Conservation (phyloP, 2,329 filamentous ascomycete species). For the Penicillium verrucosum region DNA sequence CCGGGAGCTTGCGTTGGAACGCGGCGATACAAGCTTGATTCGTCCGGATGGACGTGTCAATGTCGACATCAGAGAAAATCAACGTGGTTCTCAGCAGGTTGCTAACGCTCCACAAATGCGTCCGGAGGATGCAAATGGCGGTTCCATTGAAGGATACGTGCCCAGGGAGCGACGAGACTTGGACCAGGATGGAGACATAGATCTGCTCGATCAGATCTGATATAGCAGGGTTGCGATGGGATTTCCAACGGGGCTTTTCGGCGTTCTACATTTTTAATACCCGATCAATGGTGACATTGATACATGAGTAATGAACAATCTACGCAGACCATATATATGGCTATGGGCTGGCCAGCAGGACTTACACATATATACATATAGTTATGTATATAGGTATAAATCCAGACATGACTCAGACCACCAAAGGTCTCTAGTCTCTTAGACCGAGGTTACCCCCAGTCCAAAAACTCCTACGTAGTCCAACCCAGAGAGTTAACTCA, state of each 20-base stretch:
- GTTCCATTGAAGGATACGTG: constrained; percentile 44
- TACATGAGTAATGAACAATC: constrained; percentile 13
- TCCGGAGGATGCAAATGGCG: constrained; percentile 35
- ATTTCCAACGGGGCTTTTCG: constrained; percentile 11
- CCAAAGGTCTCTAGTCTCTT: constrained; percentile 10
- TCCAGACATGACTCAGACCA: constrained; percentile 5
- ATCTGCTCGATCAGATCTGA: constrained; percentile 40
- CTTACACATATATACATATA: not conserved
- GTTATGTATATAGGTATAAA: not conserved
- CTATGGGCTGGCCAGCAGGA: constrained; percentile 3
- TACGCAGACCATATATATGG: constrained; percentile 19
- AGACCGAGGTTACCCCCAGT: not conserved
- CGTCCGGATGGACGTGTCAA: constrained; percentile 31
- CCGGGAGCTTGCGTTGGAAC: constrained; percentile 36
- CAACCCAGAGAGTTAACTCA: constrained; percentile 8
- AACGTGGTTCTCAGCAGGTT: constrained; percentile 11
- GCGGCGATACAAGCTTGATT: constrained; percentile 30
- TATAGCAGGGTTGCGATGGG: constrained; percentile 20
- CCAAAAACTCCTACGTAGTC: constrained; percentile 24
- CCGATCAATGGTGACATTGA: constrained; percentile 13
- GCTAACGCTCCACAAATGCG: constrained; percentile 33
- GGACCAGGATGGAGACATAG: constrained; percentile 49
- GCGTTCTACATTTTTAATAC: constrained; percentile 20
- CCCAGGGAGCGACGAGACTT: constrained; percentile 25
- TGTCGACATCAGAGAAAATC: constrained; percentile 36